Conservation (phyloP, 345 rosid genomes). For the Anacardium occidentale region DNA sequence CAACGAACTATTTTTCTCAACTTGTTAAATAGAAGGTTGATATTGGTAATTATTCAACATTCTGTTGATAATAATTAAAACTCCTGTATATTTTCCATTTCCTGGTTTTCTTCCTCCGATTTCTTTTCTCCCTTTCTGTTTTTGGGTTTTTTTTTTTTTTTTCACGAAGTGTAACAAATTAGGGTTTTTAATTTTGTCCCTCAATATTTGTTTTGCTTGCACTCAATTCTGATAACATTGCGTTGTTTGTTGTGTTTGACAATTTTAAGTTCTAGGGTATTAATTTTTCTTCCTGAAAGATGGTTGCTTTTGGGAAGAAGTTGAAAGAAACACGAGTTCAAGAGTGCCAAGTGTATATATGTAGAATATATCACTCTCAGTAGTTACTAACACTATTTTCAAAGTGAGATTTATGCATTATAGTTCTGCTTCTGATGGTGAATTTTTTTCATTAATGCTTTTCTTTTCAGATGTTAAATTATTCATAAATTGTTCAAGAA, state of each 20-base stretch:
- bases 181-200: not conserved
- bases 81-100: not conserved
- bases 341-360: constrained; percentile 54
- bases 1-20: too few relatives aligned
- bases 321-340: constrained; percentile 42
- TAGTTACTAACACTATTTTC: not conserved
- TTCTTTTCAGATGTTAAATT: constrained; percentile 39
- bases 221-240: not conserved
- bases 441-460: not conserved
- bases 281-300: constrained; percentile 25
- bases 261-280: not conserved
- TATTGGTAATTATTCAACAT: not conserved
- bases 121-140: not conserved
- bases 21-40: not conserved
- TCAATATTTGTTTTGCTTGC: not conserved
- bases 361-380: constrained; percentile 1
- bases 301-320: constrained; percentile 57
- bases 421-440: not conserved
- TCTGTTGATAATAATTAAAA: too few relatives aligned
- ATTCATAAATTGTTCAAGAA: constrained; percentile 50
- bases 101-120: not conserved
- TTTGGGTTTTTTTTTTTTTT: too few relatives aligned
- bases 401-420: not conserved
- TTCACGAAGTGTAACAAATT: too few relatives aligned
- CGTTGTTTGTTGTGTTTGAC: not conserved